Percentiles rank a stretch among this genome's conserved stretches.
phyloP scores from a whole-genome alignment of 2,329 filamentous ascomycete genomes.

The Elsinoe necatrix region DNA sequence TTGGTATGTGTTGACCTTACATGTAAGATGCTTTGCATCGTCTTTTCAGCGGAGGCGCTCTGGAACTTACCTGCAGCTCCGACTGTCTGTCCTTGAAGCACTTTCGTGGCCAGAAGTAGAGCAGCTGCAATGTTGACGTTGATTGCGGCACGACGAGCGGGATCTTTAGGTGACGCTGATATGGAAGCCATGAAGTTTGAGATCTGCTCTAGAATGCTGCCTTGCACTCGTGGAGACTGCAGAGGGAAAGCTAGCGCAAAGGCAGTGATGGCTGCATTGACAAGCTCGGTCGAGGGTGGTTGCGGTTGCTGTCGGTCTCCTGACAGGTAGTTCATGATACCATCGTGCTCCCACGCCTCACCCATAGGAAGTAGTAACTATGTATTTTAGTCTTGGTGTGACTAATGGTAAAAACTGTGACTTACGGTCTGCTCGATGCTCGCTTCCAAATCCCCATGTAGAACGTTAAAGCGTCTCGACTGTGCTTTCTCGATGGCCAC shows the following conservation, averaged over 20 bases:
- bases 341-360: constrained; percentile 80
- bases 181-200: constrained; percentile 83
- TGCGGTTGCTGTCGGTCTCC: constrained; percentile 45
- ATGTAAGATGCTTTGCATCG: constrained; percentile 61
- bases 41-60: constrained; percentile 67
- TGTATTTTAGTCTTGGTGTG: neutral
- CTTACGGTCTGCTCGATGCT: constrained; percentile 49
- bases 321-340: constrained; percentile 65
- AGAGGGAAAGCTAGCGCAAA: constrained; percentile 88
- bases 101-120: constrained; percentile 69
- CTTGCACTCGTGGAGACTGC: constrained; percentile 84
- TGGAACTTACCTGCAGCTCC: constrained; percentile 56
- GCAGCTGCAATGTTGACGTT: constrained; percentile 82
- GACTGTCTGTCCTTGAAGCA: constrained; percentile 72
- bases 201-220: constrained; percentile 90
- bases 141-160: constrained; percentile 72
- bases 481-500: constrained; percentile 52
- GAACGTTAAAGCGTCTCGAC: constrained; percentile 23
- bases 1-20: constrained; percentile 44
- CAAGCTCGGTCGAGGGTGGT: constrained; percentile 82
- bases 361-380: constrained; percentile 57
- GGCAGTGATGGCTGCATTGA: constrained; percentile 86
- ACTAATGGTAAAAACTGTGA: neutral
- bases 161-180: constrained; percentile 73
- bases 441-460: constrained; percentile 52